phyloP scores from a whole-genome alignment of 75 land plant genomes.

The Picea sitchensis region DNA sequence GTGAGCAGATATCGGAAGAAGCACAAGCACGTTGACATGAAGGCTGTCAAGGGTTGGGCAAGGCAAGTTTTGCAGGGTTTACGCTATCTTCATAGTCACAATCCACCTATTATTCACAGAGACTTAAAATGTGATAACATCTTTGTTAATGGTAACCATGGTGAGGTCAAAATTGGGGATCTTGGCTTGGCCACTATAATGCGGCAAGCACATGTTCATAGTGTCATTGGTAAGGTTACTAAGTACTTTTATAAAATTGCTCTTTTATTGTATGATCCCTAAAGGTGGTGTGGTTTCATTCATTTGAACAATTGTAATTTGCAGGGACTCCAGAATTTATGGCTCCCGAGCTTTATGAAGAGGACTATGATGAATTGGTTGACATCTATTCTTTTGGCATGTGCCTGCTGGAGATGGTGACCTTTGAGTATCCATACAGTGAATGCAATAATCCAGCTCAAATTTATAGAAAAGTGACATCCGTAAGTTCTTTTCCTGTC shows the following conservation, averaged over 20 bases:
- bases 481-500: conserved; percentile 40
- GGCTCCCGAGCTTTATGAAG: conserved; percentile 89
- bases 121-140: conserved; percentile 88
- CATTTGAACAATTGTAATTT: not conserved
- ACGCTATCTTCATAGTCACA: conserved; percentile 76
- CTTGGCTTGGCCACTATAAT: conserved; percentile 72
- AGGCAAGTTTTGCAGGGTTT: conserved; percentile 57
- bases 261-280: conserved; percentile 5
- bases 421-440: conserved; percentile 72
- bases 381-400: conserved; percentile 84
- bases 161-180: conserved; percentile 87
- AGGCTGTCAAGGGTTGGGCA: conserved; percentile 59
- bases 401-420: conserved; percentile 83
- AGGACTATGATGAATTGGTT: conserved; percentile 68
- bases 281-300: not conserved
- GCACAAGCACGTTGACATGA: conserved; percentile 53
- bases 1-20: conserved; percentile 35
- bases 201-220: conserved; percentile 69
- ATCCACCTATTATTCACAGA: conserved; percentile 77
- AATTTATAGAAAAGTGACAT: conserved; percentile 68
- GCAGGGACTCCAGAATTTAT: conserved; percentile 81
- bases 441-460: conserved; percentile 82
- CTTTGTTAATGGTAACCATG: conserved; percentile 80
- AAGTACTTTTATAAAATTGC: not conserved
- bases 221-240: conserved; percentile 58